Evolutionary conservation across 2,329 filamentous ascomycete genomes (phyloP).

Genomic region (Microsporum canis): DNA sequence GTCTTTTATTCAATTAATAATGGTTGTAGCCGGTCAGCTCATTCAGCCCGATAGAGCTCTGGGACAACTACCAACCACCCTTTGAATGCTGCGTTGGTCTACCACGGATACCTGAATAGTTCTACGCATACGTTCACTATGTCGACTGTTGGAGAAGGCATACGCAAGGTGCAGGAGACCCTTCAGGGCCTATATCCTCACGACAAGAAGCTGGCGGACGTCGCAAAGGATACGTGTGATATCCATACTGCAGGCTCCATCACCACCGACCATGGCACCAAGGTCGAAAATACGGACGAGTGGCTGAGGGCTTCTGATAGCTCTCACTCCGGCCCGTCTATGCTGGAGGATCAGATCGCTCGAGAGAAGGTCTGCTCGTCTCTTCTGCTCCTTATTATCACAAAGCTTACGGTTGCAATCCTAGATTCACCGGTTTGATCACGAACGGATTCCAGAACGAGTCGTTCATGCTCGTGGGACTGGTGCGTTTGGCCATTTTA

Average conservation of each 20-base stretch:
- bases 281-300: slow-evolving; percentile 61
- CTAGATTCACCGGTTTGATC: slow-evolving; percentile 56
- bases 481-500: slow-evolving; percentile 57
- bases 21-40: neutral
- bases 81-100: neutral
- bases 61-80: neutral
- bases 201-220: slow-evolving; percentile 49
- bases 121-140: neutral
- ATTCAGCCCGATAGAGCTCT: too few species aligned
- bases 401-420: neutral
- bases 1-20: neutral
- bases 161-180: slow-evolving; percentile 23
- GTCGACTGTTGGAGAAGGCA: slow-evolving; percentile 11
- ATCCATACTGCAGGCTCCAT: slow-evolving; percentile 48
- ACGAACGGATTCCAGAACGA: slow-evolving; percentile 57
- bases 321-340: slow-evolving; percentile 52
- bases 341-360: slow-evolving; percentile 61
- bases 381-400: neutral
- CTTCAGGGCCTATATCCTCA: slow-evolving; percentile 13
- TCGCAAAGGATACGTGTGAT: slow-evolving; percentile 49
- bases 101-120: neutral
- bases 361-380: slow-evolving; percentile 54
- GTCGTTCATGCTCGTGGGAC: slow-evolving; percentile 57
- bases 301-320: slow-evolving; percentile 58
- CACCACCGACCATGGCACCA: slow-evolving; percentile 68